These are phyloP conservation scores for Aspergillus neoniger DNA, from an alignment of 2,329 filamentous ascomycete species.

Conservation along the genomic window DNA sequence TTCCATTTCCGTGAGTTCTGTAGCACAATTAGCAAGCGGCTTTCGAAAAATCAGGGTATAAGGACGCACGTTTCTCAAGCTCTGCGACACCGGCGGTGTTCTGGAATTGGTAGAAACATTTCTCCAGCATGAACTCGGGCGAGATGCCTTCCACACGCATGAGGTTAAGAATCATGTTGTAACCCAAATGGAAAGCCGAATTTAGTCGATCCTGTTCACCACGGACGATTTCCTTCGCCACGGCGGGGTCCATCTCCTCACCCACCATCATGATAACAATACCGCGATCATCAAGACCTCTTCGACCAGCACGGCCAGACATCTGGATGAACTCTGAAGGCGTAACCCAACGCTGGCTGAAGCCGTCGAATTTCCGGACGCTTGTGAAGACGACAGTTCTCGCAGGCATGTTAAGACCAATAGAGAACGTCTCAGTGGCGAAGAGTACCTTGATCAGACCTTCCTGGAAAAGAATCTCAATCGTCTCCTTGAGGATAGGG, in stretches of 20 bases:
- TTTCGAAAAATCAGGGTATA: not conserved
- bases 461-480: constrained; percentile 98
- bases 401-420: constrained; percentile 97
- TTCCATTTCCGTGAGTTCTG: constrained; percentile 75
- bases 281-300: constrained; percentile 95
- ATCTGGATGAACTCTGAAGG: constrained; percentile 98
- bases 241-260: constrained; percentile 89
- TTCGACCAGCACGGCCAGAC: constrained; percentile 93
- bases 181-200: constrained; percentile 94
- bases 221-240: constrained; percentile 93
- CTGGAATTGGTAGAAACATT: constrained; percentile 98
- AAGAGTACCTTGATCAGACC: constrained; percentile 97
- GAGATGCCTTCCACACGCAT: constrained; percentile 99
- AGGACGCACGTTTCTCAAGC: constrained; percentile 66
- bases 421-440: constrained; percentile 97
- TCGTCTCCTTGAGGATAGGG: constrained; percentile 96
- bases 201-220: constrained; percentile 97
- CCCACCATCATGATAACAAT: constrained; percentile 99
- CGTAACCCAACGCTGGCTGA: constrained; percentile 76
- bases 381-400: constrained; percentile 99
- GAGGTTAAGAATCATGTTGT: constrained; percentile 98
- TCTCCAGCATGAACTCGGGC: constrained; percentile 97
- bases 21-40: constrained; percentile 28
- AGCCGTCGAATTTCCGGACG: constrained; percentile 92
- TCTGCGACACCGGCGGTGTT: constrained; percentile 83